Conservation (phyloP, 2,329 filamentous ascomycete species). For the Colletotrichum salicis region DNA sequence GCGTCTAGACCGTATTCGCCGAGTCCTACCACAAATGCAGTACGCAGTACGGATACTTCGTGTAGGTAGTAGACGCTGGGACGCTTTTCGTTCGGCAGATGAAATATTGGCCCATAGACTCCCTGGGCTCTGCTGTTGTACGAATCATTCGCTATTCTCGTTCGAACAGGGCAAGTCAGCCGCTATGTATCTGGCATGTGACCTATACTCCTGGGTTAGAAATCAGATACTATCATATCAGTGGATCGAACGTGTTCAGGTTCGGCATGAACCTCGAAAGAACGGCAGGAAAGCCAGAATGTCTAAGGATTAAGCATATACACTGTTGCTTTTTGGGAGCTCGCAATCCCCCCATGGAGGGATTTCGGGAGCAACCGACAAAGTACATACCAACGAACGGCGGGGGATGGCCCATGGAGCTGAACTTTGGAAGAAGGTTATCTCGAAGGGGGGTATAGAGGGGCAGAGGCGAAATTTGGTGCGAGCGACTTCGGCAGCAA, state of each 20-base stretch:
- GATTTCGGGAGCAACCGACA: neutral
- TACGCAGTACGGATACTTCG: neutral
- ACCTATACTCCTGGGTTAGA: neutral
- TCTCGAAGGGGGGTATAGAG: neutral
- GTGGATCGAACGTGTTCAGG: neutral
- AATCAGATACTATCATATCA: neutral
- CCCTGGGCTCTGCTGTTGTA: no score
- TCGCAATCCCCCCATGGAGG: neutral
- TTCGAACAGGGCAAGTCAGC: neutral
- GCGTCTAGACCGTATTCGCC: neutral
- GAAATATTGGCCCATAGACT: no score
- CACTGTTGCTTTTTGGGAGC: neutral
- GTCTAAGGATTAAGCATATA: neutral
- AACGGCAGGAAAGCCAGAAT: neutral
- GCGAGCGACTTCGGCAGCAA: conserved; percentile 17
- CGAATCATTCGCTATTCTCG: neutral
- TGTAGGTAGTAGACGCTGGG: neutral
- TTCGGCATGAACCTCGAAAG: neutral
- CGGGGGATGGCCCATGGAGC: neutral
- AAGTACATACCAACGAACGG: neutral
- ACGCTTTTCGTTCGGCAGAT: no score
- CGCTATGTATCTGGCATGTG: neutral
- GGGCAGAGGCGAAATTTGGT: neutral
- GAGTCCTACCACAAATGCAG: neutral
- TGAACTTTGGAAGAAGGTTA: conserved; percentile 3